Conservation (phyloP, 495 filamentous ascomycete genomes). For the Parathielavia appendiculata region DNA sequence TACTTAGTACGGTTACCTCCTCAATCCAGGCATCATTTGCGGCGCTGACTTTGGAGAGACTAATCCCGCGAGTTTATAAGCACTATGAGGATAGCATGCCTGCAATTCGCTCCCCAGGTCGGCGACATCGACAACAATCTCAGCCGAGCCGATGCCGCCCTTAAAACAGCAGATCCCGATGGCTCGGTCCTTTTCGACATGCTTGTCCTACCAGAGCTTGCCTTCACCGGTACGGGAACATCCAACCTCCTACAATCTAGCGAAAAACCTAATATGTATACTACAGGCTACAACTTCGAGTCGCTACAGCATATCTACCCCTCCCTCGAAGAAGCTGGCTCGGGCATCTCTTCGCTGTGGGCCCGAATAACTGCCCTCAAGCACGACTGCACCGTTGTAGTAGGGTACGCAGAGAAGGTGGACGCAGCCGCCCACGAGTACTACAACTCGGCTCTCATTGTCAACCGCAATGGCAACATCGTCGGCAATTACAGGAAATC, state of each 20-base stretch:
- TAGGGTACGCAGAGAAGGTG: slow-evolving; percentile 79
- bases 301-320: slow-evolving; percentile 72
- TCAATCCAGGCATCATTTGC: too few species aligned
- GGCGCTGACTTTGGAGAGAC: too few species aligned
- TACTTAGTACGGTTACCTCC: too few species aligned
- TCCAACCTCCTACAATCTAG: not conserved
- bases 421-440: slow-evolving; percentile 49
- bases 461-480: slow-evolving; percentile 64
- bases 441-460: slow-evolving; percentile 81
- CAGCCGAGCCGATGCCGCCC: slow-evolving; percentile 62
- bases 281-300: slow-evolving; percentile 83
- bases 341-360: slow-evolving; percentile 76
- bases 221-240: slow-evolving; percentile 65
- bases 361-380: slow-evolving; percentile 67
- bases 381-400: slow-evolving; percentile 70
- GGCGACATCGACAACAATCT: slow-evolving; percentile 76
- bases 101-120: slow-evolving; percentile 66
- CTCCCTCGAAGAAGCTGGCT: slow-evolving; percentile 68
- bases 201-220: slow-evolving; percentile 82
- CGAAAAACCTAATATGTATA: not conserved
- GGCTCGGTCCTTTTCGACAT: slow-evolving; percentile 59
- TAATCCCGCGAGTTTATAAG: too few species aligned
- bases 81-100: slow-evolving; percentile 32
- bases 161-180: slow-evolving; percentile 49
- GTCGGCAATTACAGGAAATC: slow-evolving; percentile 82